Evolutionary conservation across 345 rosid genomes (phyloP).

Genomic region (Dipteronia sinensis): DNA sequence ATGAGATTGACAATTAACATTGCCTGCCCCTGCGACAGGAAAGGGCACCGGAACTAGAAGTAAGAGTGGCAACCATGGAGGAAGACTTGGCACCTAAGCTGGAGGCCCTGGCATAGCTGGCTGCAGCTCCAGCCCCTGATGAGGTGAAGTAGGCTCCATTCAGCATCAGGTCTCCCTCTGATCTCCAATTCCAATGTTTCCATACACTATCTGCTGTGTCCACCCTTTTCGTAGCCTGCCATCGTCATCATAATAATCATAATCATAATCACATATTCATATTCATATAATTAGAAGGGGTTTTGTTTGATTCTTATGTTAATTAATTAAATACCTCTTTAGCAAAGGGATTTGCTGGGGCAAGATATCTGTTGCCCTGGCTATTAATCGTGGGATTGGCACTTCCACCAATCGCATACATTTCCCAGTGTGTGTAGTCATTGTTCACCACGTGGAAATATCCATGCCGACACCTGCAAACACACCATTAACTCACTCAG

Average conservation of each 20-base stretch:
- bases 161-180: constrained; percentile 55
- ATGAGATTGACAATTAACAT: constrained; percentile 42
- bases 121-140: constrained; percentile 52
- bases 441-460: constrained; percentile 98
- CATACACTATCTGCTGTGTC: constrained; percentile 34
- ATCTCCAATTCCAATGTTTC: constrained; percentile 72
- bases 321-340: constrained; percentile 45
- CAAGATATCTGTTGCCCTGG: constrained; percentile 92
- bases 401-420: constrained; percentile 99
- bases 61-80: constrained; percentile 49
- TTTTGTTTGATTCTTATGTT: too few relatives aligned
- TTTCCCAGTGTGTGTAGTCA: constrained; percentile 98
- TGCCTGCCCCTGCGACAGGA: constrained; percentile 50
- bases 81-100: constrained; percentile 68
- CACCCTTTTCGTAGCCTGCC: constrained; percentile 65
- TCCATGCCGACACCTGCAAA: constrained; percentile 89
- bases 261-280: too few relatives aligned
- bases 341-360: constrained; percentile 74
- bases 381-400: constrained; percentile 97
- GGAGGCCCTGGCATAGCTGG: constrained; percentile 67
- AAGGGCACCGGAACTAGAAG: constrained; percentile 56
- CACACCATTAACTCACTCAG: not conserved
- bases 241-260: not conserved
- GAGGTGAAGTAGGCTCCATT: constrained; percentile 65
- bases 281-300: not conserved